Base-by-base conservation (phyloP, 164 flowering plant species). In the Brasenia schreberi region DNA sequence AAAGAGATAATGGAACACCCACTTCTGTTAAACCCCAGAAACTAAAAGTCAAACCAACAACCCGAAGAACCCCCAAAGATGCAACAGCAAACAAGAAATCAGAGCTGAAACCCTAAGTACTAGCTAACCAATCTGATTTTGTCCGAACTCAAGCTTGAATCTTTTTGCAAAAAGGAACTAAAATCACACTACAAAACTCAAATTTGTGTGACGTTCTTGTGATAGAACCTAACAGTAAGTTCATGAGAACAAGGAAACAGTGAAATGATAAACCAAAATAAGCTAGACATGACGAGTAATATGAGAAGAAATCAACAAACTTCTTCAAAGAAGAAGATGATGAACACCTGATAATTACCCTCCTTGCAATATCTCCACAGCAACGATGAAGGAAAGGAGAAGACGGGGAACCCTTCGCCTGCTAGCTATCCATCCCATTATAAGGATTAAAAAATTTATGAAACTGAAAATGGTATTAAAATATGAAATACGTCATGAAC, bases 391-490 rank as follows among this genome's bases (percentile, higher is more conserved):
- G 5, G 56, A 14, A 49, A 49, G 10, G 16, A 49, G 10, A 49
- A 4, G 0, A 3, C 10, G 56, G 16, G 56, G 56, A 49, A 49
- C 56, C 56, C 10, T 49, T 49, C 16, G 56, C 56, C 16, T 49
- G 56, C 12, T 14, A 49, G 56, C 9, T 14, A 49, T 49, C 10
- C 56, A 49, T 9, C 56, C 39, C 56, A 49, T 9, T 49, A 49
- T 49, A 49, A 49, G 56, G 16, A 49, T 49, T 49, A 49, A 49
- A 5, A 14, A 49, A 49, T 49, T 23, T 49, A 49, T 49, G 56
- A 49, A 49, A 62, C 65, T 43, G 64, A 64, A 64, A 64, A 18
- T 60, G 7, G 18, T 44, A 66, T 7, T 18, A 61, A 11, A 61
- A 61, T 18, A 18, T 61, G 19, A 61, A 61, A 23, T 61, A 23